phyloP scores from a whole-genome alignment of 257 asterid genomes.

The Sherardia arvensis region DNA sequence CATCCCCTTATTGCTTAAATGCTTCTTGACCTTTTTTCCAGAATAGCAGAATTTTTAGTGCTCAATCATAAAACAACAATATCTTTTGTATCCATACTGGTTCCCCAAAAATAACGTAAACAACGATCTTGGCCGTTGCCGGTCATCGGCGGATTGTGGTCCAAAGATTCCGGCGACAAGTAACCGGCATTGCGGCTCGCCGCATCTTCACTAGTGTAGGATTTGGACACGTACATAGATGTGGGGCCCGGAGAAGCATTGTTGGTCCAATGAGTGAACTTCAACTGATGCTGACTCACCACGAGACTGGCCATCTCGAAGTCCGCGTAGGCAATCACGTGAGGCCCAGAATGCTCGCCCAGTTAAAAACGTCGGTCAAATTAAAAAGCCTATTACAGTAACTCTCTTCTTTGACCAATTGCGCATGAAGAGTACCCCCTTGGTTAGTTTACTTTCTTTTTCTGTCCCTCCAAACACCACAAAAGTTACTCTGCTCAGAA shows the following conservation, averaged over 20 bases:
- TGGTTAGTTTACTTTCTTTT: not conserved
- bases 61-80: not conserved
- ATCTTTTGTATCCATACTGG: not conserved
- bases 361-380: conserved; percentile 44
- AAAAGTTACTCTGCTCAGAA: not conserved
- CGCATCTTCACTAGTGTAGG: conserved; percentile 23
- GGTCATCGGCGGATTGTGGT: conserved; percentile 13
- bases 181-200: conserved; percentile 19
- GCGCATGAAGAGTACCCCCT: not conserved
- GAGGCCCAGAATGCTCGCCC: conserved; percentile 78
- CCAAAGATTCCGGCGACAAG: conserved; percentile 32
- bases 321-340: conserved; percentile 67
- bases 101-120: not conserved
- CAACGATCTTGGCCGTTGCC: not conserved
- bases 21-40: too few species aligned
- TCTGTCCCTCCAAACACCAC: not conserved
- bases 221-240: conserved; percentile 26
- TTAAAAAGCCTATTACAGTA: conserved; percentile 21
- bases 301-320: conserved; percentile 33
- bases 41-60: too few species aligned
- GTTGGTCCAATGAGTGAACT: conserved; percentile 57
- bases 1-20: too few species aligned
- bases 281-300: conserved; percentile 39
- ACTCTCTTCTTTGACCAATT: conserved; percentile 40
- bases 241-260: conserved; percentile 30